Percentiles rank a stretch among this genome's conserved stretches.
Conservation (phyloP, 441 rosid species). For the Erodium texanum region DNA sequence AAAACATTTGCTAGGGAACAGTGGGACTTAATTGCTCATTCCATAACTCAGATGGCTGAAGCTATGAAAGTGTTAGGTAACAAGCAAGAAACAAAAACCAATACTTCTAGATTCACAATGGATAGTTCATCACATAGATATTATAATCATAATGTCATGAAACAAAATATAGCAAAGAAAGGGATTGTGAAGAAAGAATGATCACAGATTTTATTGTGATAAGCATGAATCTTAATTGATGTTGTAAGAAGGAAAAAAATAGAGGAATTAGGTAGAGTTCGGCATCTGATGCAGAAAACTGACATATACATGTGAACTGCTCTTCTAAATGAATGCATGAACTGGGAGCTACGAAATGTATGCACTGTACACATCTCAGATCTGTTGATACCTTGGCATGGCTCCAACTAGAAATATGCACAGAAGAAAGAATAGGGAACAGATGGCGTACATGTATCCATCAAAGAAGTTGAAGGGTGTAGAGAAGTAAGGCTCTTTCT, state of each 20-base stretch:
- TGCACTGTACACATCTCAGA: conserved; percentile 27
- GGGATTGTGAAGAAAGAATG: not conserved
- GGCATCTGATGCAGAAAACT: not conserved
- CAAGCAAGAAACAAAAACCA: not conserved
- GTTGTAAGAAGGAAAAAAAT: conserved; percentile 4
- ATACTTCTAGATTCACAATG: too few species aligned
- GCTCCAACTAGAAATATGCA: conserved; percentile 12
- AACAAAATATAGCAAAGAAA: not conserved
- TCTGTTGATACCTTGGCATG: conserved; percentile 9
- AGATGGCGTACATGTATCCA: conserved; percentile 1
- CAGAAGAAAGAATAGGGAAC: not conserved
- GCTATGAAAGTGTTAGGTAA: not conserved
- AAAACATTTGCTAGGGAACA: too few species aligned
- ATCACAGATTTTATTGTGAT: not conserved
- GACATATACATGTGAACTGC: conserved; percentile 23
- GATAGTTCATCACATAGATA: not conserved
- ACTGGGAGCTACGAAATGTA: conserved; percentile 16
- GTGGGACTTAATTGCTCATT: too few species aligned
- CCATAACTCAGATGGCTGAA: too few species aligned
- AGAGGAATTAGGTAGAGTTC: conserved; percentile 7
- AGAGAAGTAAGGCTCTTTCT: conserved; percentile 11
- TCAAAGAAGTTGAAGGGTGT: not conserved
- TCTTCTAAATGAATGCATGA: conserved; percentile 16
- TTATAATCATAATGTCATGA: not conserved
- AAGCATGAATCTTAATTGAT: not conserved